phyloP scores from a whole-genome alignment of 164 flowering plant genomes.

The Tinospora cordifolia region DNA sequence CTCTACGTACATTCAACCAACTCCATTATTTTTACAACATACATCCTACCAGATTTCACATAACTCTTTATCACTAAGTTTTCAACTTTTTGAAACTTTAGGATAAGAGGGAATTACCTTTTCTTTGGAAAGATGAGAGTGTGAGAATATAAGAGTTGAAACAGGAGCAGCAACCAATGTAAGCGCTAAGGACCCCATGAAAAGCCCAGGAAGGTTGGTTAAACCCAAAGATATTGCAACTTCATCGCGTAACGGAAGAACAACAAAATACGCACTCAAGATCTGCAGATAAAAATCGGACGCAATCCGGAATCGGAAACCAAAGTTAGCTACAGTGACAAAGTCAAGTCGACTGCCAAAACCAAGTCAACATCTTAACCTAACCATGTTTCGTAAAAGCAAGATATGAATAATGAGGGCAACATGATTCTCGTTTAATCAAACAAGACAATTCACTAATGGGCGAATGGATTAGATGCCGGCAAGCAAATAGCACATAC shows the following conservation, averaged over 20 bases:
- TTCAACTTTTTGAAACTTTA: no score
- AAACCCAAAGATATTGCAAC: conserved; percentile 92
- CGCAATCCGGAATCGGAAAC: not conserved
- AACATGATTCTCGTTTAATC: no score
- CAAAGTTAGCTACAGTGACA: not conserved
- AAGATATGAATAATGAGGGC: not conserved
- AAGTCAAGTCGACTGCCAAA: no score
- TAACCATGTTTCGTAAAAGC: not conserved
- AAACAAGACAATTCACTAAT: no score
- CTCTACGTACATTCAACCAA: no score
- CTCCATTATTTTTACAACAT: no score
- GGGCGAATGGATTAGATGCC: no score
- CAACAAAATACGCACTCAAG: conserved; percentile 83
- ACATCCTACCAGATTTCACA: no score
- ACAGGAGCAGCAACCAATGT: conserved; percentile 87
- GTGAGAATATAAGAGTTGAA: conserved; percentile 76
- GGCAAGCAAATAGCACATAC: no score
- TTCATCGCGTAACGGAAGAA: conserved; percentile 91
- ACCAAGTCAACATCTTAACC: not conserved
- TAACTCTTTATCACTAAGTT: no score
- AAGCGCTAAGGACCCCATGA: conserved; percentile 72
- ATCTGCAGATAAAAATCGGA: conserved; percentile 38
- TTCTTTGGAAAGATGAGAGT: conserved; percentile 73
- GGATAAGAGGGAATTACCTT: conserved; percentile 38
- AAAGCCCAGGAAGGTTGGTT: conserved; percentile 68